Percentiles rank a stretch among this genome's conserved stretches.
phyloP scores from a whole-genome alignment of 2,329 filamentous ascomycete genomes.

The Paracoccidioides brasiliensis region DNA sequence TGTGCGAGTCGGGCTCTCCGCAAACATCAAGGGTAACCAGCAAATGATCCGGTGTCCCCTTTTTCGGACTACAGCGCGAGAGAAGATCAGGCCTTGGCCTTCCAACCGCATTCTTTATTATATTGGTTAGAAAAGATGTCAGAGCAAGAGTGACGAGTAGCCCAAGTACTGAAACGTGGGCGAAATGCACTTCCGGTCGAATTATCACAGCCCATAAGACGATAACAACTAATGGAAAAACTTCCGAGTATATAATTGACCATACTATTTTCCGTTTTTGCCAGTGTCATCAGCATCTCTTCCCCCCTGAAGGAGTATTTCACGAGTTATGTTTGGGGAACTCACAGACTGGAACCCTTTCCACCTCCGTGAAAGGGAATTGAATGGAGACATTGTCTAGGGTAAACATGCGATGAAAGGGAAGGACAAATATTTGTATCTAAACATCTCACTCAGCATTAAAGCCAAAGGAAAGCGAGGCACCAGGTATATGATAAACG shows the following conservation, averaged over 20 bases:
- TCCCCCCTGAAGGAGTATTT: neutral
- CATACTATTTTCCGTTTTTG: constrained; percentile 5
- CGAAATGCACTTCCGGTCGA: constrained; percentile 58
- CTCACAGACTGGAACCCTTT: constrained; percentile 69
- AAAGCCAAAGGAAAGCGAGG: neutral
- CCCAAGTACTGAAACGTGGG: constrained; percentile 73
- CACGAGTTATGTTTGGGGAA: constrained; percentile 9
- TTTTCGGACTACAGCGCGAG: constrained; percentile 64
- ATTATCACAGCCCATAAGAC: constrained; percentile 50
- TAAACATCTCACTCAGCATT: constrained; percentile 20
- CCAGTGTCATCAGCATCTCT: neutral
- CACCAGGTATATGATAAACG: neutral
- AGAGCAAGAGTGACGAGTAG: constrained; percentile 65
- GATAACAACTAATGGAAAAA: constrained; percentile 56
- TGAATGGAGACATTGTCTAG: constrained; percentile 73
- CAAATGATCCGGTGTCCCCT: constrained; percentile 41
- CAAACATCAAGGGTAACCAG: constrained; percentile 39
- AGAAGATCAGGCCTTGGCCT: constrained; percentile 76
- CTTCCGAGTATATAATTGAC: constrained; percentile 68
- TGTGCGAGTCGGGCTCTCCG: constrained; percentile 39
- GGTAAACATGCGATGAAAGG: constrained; percentile 91
- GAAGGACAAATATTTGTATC: constrained; percentile 58
- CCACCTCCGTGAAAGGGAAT: constrained; percentile 71
- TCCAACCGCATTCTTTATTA: constrained; percentile 80
- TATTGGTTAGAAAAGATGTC: constrained; percentile 71